Conservation (phyloP, 768 basidiomycete species). For the Pisolithus tinctorius region DNA sequence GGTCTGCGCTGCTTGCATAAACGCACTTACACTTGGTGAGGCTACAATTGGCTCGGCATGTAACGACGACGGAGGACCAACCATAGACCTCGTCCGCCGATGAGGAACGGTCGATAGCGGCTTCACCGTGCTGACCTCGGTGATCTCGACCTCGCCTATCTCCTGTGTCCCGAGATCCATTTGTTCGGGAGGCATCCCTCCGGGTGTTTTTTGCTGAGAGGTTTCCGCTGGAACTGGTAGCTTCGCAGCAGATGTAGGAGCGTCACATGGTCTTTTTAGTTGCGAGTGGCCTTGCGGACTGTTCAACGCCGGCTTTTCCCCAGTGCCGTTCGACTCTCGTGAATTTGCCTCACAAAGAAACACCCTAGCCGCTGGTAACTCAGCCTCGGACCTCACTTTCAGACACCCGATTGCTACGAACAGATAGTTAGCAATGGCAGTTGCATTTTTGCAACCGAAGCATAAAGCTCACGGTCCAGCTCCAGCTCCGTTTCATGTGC, state of each 20-base stretch:
- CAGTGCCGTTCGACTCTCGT: not conserved
- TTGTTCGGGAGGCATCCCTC: no score
- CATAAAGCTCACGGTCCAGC: slow-evolving; percentile 15
- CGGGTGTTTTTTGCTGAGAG: no score
- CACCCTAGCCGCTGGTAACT: not conserved
- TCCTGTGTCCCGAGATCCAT: not conserved
- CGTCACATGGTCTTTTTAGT: not conserved
- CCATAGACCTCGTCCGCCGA: slow-evolving; percentile 23
- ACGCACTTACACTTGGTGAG: not conserved
- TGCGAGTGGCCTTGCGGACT: not conserved
- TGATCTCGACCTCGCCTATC: not conserved
- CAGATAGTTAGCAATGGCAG: not conserved
- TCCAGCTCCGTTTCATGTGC: slow-evolving; percentile 23
- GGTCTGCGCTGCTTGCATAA: not conserved
- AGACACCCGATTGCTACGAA: slow-evolving; percentile 14
- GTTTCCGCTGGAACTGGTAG: no score
- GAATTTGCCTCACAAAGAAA: not conserved
- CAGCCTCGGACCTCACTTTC: slow-evolving; percentile 5
- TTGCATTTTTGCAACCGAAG: not conserved
- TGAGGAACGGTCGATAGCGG: slow-evolving; percentile 5
- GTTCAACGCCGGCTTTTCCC: not conserved
- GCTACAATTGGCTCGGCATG: not conserved
- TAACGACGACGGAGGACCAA: slow-evolving; percentile 15
- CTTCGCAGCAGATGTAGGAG: not conserved
- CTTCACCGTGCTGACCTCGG: not conserved